Evolutionary conservation across 768 basidiomycete species (phyloP).

Genomic region (Postia placenta): DNA sequence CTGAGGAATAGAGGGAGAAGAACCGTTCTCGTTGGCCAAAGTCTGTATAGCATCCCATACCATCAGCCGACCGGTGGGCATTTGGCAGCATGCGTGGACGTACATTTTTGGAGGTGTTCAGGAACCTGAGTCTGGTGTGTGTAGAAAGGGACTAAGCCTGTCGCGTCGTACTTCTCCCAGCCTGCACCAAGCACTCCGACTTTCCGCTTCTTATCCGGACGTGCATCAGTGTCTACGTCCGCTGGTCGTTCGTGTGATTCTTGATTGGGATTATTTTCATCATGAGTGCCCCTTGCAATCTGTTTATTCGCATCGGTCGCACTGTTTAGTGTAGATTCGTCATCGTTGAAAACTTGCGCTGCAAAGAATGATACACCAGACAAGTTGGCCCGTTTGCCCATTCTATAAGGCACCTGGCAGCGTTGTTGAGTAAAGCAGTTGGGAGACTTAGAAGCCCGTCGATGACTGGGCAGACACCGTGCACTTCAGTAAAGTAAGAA

Average conservation of each 20-base stretch:
- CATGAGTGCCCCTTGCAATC: too few relatives aligned
- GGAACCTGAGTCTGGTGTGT: conserved; percentile 63
- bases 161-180: conserved; percentile 54
- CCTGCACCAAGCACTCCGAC: conserved; percentile 22
- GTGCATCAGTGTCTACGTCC: conserved; percentile 4
- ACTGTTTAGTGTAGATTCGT: neutral
- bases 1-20: conserved; percentile 74
- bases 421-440: too few relatives aligned
- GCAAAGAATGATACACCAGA: neutral
- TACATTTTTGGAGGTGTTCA: conserved; percentile 77
- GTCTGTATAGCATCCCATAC: conserved; percentile 43
- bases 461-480: too few relatives aligned
- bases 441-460: too few relatives aligned
- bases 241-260: too few relatives aligned
- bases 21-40: conserved; percentile 79
- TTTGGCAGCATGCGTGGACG: conserved; percentile 22
- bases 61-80: neutral
- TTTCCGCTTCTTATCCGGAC: conserved; percentile 32
- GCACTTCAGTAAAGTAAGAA: too few relatives aligned
- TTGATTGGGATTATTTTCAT: too few relatives aligned
- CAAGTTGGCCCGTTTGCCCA: neutral
- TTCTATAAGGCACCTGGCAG: too few relatives aligned
- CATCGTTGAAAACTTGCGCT: neutral
- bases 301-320: too few relatives aligned
- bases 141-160: conserved; percentile 70